A percentile compares a stretch with the other conserved stretches of the same genome.
Conservation (phyloP, 345 rosid genomes). For the Brassica juncea region DNA sequence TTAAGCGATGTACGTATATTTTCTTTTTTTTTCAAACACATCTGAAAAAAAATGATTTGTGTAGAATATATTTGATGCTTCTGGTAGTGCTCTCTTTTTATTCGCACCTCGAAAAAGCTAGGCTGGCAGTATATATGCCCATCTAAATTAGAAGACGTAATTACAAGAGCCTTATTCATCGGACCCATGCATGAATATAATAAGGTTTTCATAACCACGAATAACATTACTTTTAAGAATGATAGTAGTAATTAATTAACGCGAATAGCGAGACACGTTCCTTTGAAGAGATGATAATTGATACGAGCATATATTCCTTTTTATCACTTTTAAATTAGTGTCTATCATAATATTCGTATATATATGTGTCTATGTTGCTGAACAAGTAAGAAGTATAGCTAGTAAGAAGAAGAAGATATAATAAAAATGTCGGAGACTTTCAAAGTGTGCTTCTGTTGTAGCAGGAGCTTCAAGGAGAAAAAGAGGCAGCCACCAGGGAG, state of each 20-base stretch:
- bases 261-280: conserved; percentile 19
- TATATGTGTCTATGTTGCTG: not conserved
- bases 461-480: conserved; percentile 69
- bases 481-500: conserved; percentile 70
- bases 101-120: conserved; percentile 23
- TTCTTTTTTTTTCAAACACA: too few species aligned
- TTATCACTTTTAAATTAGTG: conserved; percentile 10
- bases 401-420: not conserved
- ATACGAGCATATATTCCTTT: conserved; percentile 36
- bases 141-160: conserved; percentile 13
- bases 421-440: conserved; percentile 34
- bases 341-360: conserved; percentile 5
- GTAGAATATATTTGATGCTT: conserved; percentile 9
- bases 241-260: not conserved
- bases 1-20: not conserved
- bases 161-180: conserved; percentile 14
- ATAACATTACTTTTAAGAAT: not conserved
- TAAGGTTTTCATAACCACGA: conserved; percentile 15
- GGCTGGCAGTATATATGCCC: conserved; percentile 28
- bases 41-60: not conserved
- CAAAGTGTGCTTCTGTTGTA: conserved; percentile 50
- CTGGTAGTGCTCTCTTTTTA: conserved; percentile 21
- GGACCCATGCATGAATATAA: conserved; percentile 28
- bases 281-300: conserved; percentile 21
- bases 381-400: not conserved